Base-by-base conservation (phyloP, 345 rosid species). In the Brassica carinata region DNA sequence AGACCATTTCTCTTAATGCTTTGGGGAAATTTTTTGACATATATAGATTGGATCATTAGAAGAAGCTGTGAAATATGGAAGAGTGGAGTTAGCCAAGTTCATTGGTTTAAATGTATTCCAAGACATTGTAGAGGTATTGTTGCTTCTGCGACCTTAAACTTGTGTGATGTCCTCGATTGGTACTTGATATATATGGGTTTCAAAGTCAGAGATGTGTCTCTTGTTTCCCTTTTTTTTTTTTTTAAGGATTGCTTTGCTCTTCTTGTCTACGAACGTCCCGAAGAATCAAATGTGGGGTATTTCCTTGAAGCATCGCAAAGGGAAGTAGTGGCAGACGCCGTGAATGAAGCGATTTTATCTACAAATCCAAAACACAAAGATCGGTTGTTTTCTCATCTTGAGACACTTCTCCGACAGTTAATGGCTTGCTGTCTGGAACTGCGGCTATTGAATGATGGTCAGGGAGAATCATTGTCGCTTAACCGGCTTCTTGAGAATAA, bases 261-360 rank as follows among this genome's bases (percentile, higher is more conserved):
- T 81, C 90, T 95, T 77, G 98, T 96, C 3, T 93, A 88, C n/a
- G 96, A 88, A 77, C 83, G 73, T 1, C 98, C 97, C 1, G 79
- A 82, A 31, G 86, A 91, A 79, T 91, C 94, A 1, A 82, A 85
- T 45, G 85, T 86, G 2, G 97, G 98, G 23, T 85, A 87, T 80
- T 96, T 93, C 72, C 88, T 95, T 1, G 87, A 89, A 74, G 91
- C 85, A 45, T 85, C 96, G 0, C 98, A 85, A 63, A 86, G 96
- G 6, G 98, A 95, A 79, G 75, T 90, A 33, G 97, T 95, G 59
- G 99, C 98, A 0, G 99, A 95, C 63, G 82, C 89, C 0, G 90
- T 93, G 36, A 93, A 95, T 55, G 92, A 90, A 1, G 89, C 90
- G 88, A 83, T 95, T 69, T 74, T 95, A 81, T 87, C 86, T 8